Conservation (phyloP, 2,329 filamentous ascomycete genomes). For the Cladosporium sp. region DNA sequence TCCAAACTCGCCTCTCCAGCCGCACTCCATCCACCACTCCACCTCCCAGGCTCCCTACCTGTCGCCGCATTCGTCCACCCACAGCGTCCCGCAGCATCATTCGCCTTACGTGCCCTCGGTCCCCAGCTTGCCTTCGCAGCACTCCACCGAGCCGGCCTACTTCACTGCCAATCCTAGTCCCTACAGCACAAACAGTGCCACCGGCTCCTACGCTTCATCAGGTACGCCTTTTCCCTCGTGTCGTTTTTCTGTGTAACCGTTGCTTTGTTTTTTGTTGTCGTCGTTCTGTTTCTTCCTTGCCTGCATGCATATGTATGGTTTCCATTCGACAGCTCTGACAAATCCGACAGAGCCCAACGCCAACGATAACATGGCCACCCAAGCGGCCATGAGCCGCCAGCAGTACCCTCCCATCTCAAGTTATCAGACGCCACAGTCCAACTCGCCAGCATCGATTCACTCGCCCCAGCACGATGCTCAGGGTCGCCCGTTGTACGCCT, state of each 20-base stretch:
- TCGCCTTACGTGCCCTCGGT: conserved; percentile 64
- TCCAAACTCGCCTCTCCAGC: conserved; percentile 55
- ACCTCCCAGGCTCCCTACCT: conserved; percentile 12
- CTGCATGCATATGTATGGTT: conserved; percentile 14
- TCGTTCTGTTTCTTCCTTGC: neutral
- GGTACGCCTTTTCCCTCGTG: conserved; percentile 53
- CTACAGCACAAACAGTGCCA: conserved; percentile 77
- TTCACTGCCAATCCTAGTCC: conserved; percentile 77
- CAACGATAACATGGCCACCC: conserved; percentile 63
- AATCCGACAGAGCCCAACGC: conserved; percentile 62
- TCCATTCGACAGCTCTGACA: conserved; percentile 3
- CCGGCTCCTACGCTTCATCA: conserved; percentile 81
- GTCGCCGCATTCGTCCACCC: conserved; percentile 54
- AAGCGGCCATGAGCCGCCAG: conserved; percentile 60
- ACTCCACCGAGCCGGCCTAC: conserved; percentile 63
- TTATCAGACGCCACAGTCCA: conserved; percentile 93
- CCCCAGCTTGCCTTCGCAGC: conserved; percentile 58
- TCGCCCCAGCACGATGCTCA: conserved; percentile 91
- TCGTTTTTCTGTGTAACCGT: conserved; percentile 5
- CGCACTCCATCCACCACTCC: conserved; percentile 10
- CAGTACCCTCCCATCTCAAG: conserved; percentile 71
- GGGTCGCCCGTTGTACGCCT: conserved; percentile 78
- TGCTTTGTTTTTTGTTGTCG: neutral
- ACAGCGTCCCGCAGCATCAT: conserved; percentile 49
- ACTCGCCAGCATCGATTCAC: conserved; percentile 88